phyloP scores from a whole-genome alignment of 768 basidiomycete genomes.

The Arthromyces matolae region DNA sequence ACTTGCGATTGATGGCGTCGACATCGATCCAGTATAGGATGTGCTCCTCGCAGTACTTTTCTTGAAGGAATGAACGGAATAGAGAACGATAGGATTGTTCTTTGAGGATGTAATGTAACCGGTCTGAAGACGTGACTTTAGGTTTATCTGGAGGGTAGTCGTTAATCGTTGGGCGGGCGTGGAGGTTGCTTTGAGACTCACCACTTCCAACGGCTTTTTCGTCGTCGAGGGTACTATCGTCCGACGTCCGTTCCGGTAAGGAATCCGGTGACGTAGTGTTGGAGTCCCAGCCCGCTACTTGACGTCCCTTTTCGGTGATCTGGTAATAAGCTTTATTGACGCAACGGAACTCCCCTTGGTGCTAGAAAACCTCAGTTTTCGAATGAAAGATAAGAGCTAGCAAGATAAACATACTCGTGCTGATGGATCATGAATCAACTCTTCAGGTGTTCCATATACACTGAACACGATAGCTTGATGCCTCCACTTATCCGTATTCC shows the following conservation, averaged over 20 bases:
- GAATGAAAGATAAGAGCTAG: background rate
- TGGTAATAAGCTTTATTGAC: constrained; percentile 13
- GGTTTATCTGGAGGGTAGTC: too few species aligned
- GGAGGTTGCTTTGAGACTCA: too few species aligned
- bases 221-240: constrained; percentile 1
- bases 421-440: background rate
- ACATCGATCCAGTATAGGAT: constrained; percentile 15
- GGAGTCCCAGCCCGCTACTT: constrained; percentile 12
- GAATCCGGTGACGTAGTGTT: background rate
- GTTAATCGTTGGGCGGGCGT: too few species aligned
- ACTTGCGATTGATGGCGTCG: constrained; percentile 13
- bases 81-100: constrained; percentile 9
- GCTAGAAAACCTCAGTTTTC: too few species aligned
- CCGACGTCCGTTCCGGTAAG: background rate
- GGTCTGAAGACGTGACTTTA: background rate
- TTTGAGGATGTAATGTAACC: constrained; percentile 10
- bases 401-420: background rate
- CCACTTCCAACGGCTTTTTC: background rate
- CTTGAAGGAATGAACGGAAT: constrained; percentile 11
- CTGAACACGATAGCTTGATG: constrained; percentile 66
- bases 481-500: constrained; percentile 54
- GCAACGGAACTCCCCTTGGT: constrained; percentile 14
- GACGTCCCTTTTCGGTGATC: constrained; percentile 11
- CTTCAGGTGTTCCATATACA: constrained; percentile 24
- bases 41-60: constrained; percentile 16